A percentile compares a stretch with the other conserved stretches of the same genome.
These are phyloP conservation scores for Solanum ossicruentum DNA, from an alignment of 257 asterid species.

Conservation along the genomic window DNA sequence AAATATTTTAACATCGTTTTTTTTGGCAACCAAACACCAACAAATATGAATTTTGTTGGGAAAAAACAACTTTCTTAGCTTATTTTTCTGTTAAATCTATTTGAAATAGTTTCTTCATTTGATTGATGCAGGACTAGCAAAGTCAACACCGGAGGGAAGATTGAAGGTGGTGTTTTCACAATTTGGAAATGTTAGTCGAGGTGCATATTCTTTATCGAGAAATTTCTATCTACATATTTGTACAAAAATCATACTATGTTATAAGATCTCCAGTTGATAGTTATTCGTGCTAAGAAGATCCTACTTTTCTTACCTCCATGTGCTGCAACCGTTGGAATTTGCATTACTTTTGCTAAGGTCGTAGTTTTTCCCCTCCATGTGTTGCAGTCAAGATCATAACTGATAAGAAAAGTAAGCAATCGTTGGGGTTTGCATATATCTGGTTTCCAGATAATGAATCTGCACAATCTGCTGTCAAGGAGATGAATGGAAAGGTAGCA, in stretches of 20 bases:
- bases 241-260: background rate
- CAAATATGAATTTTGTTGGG: background rate
- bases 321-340: background rate
- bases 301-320: background rate
- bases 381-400: background rate
- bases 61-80: background rate
- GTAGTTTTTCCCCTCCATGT: background rate
- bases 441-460: background rate
- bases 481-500: conserved; percentile 4
- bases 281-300: background rate
- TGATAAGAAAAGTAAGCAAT: background rate
- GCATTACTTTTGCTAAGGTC: background rate
- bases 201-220: background rate
- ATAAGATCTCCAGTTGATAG: background rate
- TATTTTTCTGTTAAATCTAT: background rate
- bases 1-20: background rate
- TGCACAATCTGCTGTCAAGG: background rate
- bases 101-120: background rate
- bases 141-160: background rate
- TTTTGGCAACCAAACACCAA: background rate
- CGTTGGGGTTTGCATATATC: background rate
- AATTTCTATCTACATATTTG: background rate
- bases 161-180: background rate
- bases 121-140: conserved; percentile 1
- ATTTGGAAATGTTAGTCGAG: background rate